These are phyloP conservation scores for Candida michaelii DNA, from an alignment of 805 yeast genomes.

Conservation along the genomic window DNA sequence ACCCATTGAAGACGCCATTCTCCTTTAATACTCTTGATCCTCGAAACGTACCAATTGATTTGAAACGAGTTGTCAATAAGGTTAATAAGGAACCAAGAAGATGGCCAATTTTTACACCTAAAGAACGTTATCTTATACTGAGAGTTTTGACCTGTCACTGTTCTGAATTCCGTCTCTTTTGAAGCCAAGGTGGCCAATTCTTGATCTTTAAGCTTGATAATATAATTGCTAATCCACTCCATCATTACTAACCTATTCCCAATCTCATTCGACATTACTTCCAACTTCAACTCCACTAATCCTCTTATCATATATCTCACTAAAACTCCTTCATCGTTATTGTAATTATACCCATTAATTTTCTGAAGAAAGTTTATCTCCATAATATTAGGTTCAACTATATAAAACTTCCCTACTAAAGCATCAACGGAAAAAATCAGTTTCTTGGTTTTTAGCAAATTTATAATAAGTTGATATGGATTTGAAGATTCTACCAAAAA, in stretches of 20 bases:
- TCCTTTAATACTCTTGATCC: conserved; percentile 48
- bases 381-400: conserved; percentile 38
- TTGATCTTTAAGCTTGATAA: conserved; percentile 47
- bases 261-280: conserved; percentile 50
- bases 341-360: conserved; percentile 27
- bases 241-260: conserved; percentile 58
- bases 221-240: conserved; percentile 66
- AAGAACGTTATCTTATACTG: conserved; percentile 33
- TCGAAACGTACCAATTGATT: conserved; percentile 53
- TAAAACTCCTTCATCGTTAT: conserved; percentile 31
- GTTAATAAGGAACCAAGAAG: conserved; percentile 53
- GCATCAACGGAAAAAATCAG: conserved; percentile 41
- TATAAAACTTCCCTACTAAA: conserved; percentile 40
- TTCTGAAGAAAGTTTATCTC: conserved; percentile 31
- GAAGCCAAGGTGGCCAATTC: conserved; percentile 42
- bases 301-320: conserved; percentile 28
- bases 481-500: conserved; percentile 8
- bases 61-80: conserved; percentile 37
- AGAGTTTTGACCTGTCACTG: too few species aligned
- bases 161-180: too few species aligned
- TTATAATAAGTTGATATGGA: conserved; percentile 35
- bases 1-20: conserved; percentile 59
- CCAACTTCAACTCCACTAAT: conserved; percentile 48
- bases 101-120: conserved; percentile 54
- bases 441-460: conserved; percentile 31